Conservation (phyloP, 2,329 filamentous ascomycete species). For the Nemania abortiva region DNA sequence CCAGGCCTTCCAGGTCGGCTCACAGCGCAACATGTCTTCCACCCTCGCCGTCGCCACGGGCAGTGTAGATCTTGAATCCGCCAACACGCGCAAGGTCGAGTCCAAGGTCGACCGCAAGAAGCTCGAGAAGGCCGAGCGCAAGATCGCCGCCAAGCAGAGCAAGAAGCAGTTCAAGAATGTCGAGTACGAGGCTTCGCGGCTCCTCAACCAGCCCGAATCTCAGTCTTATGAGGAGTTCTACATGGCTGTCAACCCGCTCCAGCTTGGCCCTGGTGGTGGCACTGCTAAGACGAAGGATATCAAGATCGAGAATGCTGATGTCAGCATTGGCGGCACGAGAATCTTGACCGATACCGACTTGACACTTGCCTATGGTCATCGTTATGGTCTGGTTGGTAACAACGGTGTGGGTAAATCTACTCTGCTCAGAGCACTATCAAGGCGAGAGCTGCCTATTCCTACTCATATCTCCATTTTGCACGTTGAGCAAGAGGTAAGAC, state of each 20-base stretch:
- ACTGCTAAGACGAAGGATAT: slow-evolving; percentile 97
- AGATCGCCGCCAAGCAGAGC: slow-evolving; percentile 97
- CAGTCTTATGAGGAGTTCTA: slow-evolving; percentile 99
- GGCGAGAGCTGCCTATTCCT: slow-evolving; percentile 93
- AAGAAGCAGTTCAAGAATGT: slow-evolving; percentile 99
- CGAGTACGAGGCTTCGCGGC: slow-evolving; percentile 92
- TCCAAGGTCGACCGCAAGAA: slow-evolving; percentile 99
- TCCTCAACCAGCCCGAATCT: slow-evolving; percentile 85
- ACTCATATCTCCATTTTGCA: slow-evolving; percentile 99
- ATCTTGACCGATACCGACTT: slow-evolving; percentile 92
- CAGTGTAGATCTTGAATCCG: slow-evolving; percentile 91
- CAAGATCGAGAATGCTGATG: slow-evolving; percentile 96
- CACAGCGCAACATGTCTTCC: slow-evolving; percentile 95
- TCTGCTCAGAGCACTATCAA: slow-evolving; percentile 89
- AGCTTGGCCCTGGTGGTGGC: slow-evolving; percentile 77
- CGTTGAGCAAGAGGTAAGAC: slow-evolving; percentile 92
- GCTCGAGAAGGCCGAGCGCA: slow-evolving; percentile 96
- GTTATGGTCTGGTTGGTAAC: slow-evolving; percentile 97
- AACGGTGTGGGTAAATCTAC: slow-evolving; percentile 99
- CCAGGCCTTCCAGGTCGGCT: slow-evolving; percentile 93
- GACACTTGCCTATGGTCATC: slow-evolving; percentile 89
- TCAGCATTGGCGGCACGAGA: slow-evolving; percentile 87
- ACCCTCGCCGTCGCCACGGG: slow-evolving; percentile 88
- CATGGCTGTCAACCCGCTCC: slow-evolving; percentile 98
- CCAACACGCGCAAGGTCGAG: slow-evolving; percentile 92